phyloP scores from a whole-genome alignment of 192 early-diverging fungal species.

The Mortierella hygrophila region DNA sequence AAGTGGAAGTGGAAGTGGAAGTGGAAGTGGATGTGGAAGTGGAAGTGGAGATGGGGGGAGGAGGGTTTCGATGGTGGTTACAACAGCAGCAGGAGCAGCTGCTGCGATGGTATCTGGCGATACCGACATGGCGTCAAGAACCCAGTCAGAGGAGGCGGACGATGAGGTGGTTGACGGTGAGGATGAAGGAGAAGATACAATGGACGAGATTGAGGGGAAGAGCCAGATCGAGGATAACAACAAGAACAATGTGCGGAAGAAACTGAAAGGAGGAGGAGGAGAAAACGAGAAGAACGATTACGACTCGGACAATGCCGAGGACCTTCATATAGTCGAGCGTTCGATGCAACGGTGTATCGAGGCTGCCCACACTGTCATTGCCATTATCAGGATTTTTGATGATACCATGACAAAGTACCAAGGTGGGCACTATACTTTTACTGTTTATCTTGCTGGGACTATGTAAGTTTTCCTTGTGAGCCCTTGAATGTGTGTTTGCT shows the following conservation, averaged over 20 bases:
- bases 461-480: background rate
- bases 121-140: no score
- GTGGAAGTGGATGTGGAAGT: background rate
- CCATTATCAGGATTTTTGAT: background rate
- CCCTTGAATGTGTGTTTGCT: background rate
- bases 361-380: background rate
- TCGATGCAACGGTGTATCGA: background rate
- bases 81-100: no score
- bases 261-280: slow-evolving; percentile 9
- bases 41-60: background rate
- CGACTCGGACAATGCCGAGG: background rate
- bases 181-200: background rate
- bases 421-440: background rate
- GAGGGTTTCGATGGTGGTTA: no score
- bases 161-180: background rate
- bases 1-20: background rate
- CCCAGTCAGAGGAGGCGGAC: background rate
- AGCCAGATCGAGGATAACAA: background rate
- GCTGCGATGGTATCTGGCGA: no score
- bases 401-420: background rate
- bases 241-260: background rate
- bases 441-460: background rate
- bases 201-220: background rate
- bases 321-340: background rate
- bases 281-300: background rate